phyloP scores from a whole-genome alignment of 345 rosid genomes.

The Eucalyptus curtisii region DNA sequence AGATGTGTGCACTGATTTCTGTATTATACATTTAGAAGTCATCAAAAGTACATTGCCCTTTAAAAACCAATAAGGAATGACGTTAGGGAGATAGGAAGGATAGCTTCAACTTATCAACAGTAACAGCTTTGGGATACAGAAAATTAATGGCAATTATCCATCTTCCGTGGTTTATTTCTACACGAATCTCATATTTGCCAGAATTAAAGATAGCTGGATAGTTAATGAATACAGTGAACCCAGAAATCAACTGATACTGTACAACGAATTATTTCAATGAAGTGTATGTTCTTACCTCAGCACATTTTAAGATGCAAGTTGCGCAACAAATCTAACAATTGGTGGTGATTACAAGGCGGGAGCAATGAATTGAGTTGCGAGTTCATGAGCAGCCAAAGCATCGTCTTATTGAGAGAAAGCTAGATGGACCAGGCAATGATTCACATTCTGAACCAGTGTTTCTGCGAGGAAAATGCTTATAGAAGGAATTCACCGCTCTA shows the following conservation, averaged over 20 bases:
- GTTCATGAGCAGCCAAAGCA: slow-evolving; percentile 22
- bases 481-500: slow-evolving; percentile 43
- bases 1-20: background rate
- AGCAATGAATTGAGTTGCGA: background rate
- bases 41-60: background rate
- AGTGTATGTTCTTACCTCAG: background rate
- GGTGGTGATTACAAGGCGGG: background rate
- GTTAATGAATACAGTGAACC: background rate
- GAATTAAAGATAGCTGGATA: background rate
- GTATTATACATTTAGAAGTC: background rate
- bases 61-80: background rate
- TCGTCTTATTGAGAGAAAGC: slow-evolving; percentile 3
- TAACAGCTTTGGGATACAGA: background rate
- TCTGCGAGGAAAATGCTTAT: slow-evolving; percentile 30
- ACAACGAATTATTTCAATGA: background rate
- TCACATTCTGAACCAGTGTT: background rate
- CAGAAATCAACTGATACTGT: background rate
- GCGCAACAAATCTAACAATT: background rate
- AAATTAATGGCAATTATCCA: background rate
- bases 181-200: background rate
- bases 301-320: background rate
- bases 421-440: background rate
- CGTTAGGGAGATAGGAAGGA: background rate
- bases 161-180: background rate
- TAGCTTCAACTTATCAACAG: background rate